Conservation (phyloP, 345 rosid species). For the Acer campestre region DNA sequence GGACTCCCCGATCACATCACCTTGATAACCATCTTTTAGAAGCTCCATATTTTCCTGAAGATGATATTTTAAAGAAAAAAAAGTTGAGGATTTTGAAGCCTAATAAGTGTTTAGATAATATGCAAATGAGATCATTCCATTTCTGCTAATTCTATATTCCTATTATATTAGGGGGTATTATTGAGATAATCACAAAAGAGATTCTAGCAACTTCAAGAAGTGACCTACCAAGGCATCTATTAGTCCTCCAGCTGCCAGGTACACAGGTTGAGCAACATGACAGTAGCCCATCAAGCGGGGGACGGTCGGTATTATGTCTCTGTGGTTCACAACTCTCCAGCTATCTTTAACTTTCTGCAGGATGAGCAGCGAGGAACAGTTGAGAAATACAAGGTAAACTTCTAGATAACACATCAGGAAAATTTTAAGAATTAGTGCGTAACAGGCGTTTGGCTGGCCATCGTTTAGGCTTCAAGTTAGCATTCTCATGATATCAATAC, state of each 20-base stretch:
- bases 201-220: not conserved
- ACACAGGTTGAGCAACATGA: conserved; percentile 93
- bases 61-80: conserved; percentile 5
- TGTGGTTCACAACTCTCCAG: conserved; percentile 95
- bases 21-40: conserved; percentile 74
- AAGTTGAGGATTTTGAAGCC: too few relatives aligned
- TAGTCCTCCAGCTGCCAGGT: conserved; percentile 71
- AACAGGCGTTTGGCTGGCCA: not conserved
- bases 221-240: conserved; percentile 61
- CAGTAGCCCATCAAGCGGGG: conserved; percentile 97
- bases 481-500: conserved; percentile 1
- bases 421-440: not conserved
- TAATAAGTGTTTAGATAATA: too few relatives aligned
- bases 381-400: not conserved
- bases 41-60: conserved; percentile 62
- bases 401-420: not conserved
- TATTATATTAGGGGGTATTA: not conserved
- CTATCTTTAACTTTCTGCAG: conserved; percentile 88
- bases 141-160: not conserved
- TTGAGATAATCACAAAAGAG: not conserved
- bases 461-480: not conserved
- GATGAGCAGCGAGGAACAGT: not conserved
- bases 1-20: conserved; percentile 82
- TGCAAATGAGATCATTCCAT: not conserved
- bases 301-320: conserved; percentile 97